Conservation (phyloP, 257 asterid species). For the Vinca minor region DNA sequence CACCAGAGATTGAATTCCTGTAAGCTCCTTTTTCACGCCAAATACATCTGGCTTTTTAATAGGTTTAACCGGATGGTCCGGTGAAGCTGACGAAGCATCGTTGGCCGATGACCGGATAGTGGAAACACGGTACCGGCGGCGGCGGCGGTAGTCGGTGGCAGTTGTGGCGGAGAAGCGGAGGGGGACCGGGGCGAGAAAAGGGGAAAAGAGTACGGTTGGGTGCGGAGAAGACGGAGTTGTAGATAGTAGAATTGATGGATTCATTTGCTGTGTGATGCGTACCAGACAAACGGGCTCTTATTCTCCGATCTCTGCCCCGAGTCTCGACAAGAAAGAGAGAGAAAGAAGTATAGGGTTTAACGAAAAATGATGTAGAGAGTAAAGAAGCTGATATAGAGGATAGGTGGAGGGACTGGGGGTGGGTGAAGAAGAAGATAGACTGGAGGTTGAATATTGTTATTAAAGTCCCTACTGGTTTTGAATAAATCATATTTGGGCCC, state of each 20-base stretch:
- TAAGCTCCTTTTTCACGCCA: slow-evolving; percentile 63
- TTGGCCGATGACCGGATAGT: slow-evolving; percentile 30
- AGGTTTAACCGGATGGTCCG: neutral
- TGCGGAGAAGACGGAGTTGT: slow-evolving; percentile 35
- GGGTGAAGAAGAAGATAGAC: slow-evolving; percentile 5
- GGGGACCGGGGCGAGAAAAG: slow-evolving; percentile 31
- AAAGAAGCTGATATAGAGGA: neutral
- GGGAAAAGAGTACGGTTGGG: slow-evolving; percentile 23
- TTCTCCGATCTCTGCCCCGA: too few species aligned
- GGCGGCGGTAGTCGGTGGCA: slow-evolving; percentile 21
- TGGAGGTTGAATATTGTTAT: too few species aligned
- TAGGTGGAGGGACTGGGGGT: neutral
- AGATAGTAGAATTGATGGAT: slow-evolving; percentile 43
- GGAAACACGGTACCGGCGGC: slow-evolving; percentile 30
- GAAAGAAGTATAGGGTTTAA: slow-evolving; percentile 14
- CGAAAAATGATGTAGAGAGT: slow-evolving; percentile 11
- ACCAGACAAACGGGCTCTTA: neutral
- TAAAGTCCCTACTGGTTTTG: too few species aligned
- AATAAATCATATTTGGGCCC: too few species aligned
- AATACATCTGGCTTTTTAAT: slow-evolving; percentile 46
- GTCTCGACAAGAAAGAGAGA: neutral
- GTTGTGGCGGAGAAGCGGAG: slow-evolving; percentile 20
- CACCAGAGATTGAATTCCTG: slow-evolving; percentile 55
- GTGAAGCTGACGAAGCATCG: neutral
- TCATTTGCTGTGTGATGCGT: slow-evolving; percentile 41